phyloP scores from a whole-genome alignment of 768 basidiomycete genomes.

The Tulasnella sp. region DNA sequence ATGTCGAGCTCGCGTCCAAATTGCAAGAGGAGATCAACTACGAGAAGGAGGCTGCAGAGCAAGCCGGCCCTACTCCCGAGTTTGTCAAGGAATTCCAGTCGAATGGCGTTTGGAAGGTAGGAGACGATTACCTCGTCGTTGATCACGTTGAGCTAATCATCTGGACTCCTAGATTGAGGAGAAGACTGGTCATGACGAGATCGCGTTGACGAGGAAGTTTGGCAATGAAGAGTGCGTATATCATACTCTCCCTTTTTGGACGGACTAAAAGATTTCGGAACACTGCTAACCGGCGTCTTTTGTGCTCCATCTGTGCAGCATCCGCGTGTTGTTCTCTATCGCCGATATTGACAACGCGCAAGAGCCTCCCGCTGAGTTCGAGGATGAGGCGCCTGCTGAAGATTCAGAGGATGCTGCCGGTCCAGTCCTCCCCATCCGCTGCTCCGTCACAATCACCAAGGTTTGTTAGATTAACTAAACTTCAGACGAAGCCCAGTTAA shows the following conservation, averaged over 20 bases:
- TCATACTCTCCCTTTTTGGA: background rate
- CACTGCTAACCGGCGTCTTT: background rate
- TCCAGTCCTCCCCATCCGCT: constrained; percentile 59
- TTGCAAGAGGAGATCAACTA: constrained; percentile 76
- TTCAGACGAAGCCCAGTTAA: constrained; percentile 2
- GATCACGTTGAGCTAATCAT: too few relatives aligned
- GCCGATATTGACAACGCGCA: constrained; percentile 58
- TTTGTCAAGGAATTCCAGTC: constrained; percentile 67
- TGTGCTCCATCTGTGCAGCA: constrained; percentile 33
- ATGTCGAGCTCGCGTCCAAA: constrained; percentile 63
- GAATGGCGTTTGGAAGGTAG: constrained; percentile 69
- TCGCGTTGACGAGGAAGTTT: constrained; percentile 31
- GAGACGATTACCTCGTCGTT: constrained; percentile 22
- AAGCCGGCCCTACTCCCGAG: constrained; percentile 43
- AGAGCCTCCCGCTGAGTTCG: constrained; percentile 26
- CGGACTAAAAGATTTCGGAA: background rate
- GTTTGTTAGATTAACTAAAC: constrained; percentile 28
- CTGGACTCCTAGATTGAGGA: constrained; percentile 25
- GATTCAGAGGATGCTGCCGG: constrained; percentile 32
- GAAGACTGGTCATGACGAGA: constrained; percentile 32
- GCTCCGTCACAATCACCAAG: constrained; percentile 79
- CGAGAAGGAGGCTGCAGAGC: constrained; percentile 53
- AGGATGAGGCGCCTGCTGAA: constrained; percentile 26
- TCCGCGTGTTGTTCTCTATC: constrained; percentile 87
- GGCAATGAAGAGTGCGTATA: constrained; percentile 33